Evolutionary conservation across 1,139 yeast genomes (phyloP).

Genomic region (Kodamaea arcana): DNA sequence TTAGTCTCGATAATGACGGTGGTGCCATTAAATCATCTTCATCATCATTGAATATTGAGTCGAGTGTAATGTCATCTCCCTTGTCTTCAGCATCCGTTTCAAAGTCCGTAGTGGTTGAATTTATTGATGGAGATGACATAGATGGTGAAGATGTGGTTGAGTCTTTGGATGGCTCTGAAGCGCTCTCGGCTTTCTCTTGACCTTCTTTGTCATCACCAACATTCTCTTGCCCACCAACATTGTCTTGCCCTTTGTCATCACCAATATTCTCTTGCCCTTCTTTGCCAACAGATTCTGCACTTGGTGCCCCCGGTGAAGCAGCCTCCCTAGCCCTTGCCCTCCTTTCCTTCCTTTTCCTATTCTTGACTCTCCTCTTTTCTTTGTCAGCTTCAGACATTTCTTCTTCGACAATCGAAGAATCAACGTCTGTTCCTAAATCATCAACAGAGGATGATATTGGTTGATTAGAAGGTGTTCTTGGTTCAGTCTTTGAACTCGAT

Average conservation of each 20-base stretch:
- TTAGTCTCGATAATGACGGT: constrained; percentile 2
- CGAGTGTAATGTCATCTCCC: constrained; percentile 12
- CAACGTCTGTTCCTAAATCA: constrained; percentile 11
- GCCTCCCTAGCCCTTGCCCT: constrained; percentile 9
- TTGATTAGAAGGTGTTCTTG: constrained; percentile 2
- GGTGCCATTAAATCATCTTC: constrained; percentile 6
- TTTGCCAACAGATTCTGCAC: too few relatives aligned
- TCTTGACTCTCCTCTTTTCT: constrained; percentile 12
- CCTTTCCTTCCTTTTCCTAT: constrained; percentile 14
- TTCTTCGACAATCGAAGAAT: constrained; percentile 7
- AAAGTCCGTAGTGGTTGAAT: too few relatives aligned
- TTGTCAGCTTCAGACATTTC: constrained; percentile 12
- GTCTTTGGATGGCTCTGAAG: too few relatives aligned
- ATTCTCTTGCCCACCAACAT: too few relatives aligned
- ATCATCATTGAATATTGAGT: constrained; percentile 12
- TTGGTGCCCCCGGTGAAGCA: too few relatives aligned
- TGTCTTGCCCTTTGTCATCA: too few relatives aligned
- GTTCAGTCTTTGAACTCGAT: background rate
- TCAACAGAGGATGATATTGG: constrained; percentile 10
- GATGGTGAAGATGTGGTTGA: too few relatives aligned
- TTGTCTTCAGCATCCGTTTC: too few relatives aligned
- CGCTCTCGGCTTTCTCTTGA: too few relatives aligned
- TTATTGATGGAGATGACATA: too few relatives aligned
- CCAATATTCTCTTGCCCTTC: too few relatives aligned
- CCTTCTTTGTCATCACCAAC: too few relatives aligned